Percentiles rank a stretch among this genome's conserved stretches.
Conservation (phyloP, 2,329 filamentous ascomycete genomes). For the Penicillium hordei region DNA sequence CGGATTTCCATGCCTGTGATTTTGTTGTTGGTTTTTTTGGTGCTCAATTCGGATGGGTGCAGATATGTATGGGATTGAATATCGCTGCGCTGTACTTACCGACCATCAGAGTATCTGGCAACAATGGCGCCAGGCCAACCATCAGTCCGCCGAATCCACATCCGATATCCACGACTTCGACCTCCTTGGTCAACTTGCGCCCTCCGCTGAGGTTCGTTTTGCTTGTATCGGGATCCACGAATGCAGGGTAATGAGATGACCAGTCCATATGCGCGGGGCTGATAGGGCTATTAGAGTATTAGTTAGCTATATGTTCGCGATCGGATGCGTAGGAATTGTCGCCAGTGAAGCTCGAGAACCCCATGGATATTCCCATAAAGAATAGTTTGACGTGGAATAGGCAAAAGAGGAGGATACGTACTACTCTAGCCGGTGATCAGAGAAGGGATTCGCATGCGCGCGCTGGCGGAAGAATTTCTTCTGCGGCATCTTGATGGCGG, state of each 20-base stretch:
- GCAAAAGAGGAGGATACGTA: slow-evolving; percentile 48
- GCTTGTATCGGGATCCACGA: slow-evolving; percentile 48
- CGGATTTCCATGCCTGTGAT: slow-evolving; percentile 85
- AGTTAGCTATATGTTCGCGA: slow-evolving; percentile 6
- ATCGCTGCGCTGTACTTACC: slow-evolving; percentile 53
- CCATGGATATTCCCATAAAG: no score
- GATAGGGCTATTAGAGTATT: slow-evolving; percentile 61
- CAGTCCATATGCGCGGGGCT: slow-evolving; percentile 87
- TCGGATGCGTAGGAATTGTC: background rate
- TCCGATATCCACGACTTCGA: slow-evolving; percentile 94
- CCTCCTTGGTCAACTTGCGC: slow-evolving; percentile 60
- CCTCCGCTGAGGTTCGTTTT: slow-evolving; percentile 34
- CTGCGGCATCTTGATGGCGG: slow-evolving; percentile 66
- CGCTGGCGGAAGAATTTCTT: slow-evolving; percentile 97
- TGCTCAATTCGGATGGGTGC: background rate
- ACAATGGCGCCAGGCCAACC: slow-evolving; percentile 75
- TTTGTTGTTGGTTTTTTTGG: background rate
- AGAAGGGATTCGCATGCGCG: slow-evolving; percentile 97
- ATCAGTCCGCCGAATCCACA: slow-evolving; percentile 93
- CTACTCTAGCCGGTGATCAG: slow-evolving; percentile 88
- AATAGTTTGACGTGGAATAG: rapidly evolving
- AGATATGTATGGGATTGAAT: background rate
- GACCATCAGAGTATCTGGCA: slow-evolving; percentile 80
- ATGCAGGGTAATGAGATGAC: slow-evolving; percentile 78
- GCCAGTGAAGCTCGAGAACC: background rate